Base-by-base conservation (phyloP, 176 grass and related monocot species). In the Cenchrus purpureus region DNA sequence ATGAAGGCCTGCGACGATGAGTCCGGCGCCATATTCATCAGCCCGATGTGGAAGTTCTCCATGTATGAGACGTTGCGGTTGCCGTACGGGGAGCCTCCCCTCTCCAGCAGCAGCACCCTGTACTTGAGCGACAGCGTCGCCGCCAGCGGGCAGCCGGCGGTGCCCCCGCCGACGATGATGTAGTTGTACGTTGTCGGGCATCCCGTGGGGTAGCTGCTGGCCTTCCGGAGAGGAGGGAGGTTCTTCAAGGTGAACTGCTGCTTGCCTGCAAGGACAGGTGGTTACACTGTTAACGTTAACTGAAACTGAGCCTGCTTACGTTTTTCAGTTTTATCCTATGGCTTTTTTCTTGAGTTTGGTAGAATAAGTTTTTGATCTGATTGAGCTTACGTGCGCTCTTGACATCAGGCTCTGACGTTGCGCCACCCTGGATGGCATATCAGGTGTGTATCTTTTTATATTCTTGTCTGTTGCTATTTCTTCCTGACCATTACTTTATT, bases 1-100 rank as follows among this genome's bases (percentile, higher is more conserved):
- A 97, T 69, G 76, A 97, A 97, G 45, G 82, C 15, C 70, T 97
- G 94, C 10, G 94, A 75, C 15, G 94, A 57, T 10, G 94, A 94
- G 12, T 83, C 74, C 0, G 92, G 89, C 31, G 94, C 89, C 81
- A 66, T 73, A 10, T 97, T 89, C 71, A 81, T 70, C 6, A 92
- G 89, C 70, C 87, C 86, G 25, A 94, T 94, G 79, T 94, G 94
- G 83, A 97, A 97, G 85, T 97, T 97, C 77, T 92, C 77, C 65
- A 97, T 32, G 73, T 84, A 90, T 0, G 94, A 90, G 64, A 97
- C 58, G 85, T 97, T 97, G 66, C 79, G 87, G 65, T 97, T 94
- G 57, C 94, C 94, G 20, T 97, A 94, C 0, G 94, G 94, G 6
- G 92, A 90, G 0, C 85, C 94, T 0, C 92, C 94, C 5, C 94